Conservation (phyloP, 1,284 basidiomycete species). For the Xerocomus minutiporus region DNA sequence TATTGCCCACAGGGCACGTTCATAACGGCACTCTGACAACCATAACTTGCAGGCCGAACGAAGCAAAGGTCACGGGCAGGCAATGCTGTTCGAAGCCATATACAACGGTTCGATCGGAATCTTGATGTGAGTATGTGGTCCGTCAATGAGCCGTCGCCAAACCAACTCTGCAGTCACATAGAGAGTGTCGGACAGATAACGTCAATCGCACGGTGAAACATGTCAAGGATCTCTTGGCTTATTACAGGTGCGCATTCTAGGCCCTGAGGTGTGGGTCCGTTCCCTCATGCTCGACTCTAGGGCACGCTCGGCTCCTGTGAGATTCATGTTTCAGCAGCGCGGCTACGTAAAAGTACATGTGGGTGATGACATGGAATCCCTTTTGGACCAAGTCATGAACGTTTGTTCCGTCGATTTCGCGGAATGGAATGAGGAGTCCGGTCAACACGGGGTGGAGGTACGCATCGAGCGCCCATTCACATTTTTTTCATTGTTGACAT, state of each 20-base stretch:
- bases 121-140: constrained; percentile 59
- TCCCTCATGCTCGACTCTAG: constrained; percentile 35
- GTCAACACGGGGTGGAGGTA: constrained; percentile 41
- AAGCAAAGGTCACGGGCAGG: constrained; percentile 47
- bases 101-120: constrained; percentile 66
- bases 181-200: constrained; percentile 78
- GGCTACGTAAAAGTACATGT: constrained; percentile 60
- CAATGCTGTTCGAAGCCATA: constrained; percentile 69
- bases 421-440: constrained; percentile 31
- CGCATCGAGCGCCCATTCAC: background rate
- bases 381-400: constrained; percentile 49
- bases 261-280: background rate
- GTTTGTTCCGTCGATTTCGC: constrained; percentile 57
- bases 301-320: constrained; percentile 67
- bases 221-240: constrained; percentile 57
- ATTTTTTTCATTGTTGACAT: background rate
- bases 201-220: constrained; percentile 63
- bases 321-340: constrained; percentile 71
- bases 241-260: constrained; percentile 48
- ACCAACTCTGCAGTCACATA: constrained; percentile 31
- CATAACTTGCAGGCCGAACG: constrained; percentile 42
- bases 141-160: background rate
- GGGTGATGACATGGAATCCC: constrained; percentile 42
- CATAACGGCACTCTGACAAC: background rate
- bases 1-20: constrained; percentile 26